A percentile compares a stretch with the other conserved stretches of the same genome.
Evolutionary conservation across 768 basidiomycete species (phyloP).

Genomic region (Podaxis rugospora): DNA sequence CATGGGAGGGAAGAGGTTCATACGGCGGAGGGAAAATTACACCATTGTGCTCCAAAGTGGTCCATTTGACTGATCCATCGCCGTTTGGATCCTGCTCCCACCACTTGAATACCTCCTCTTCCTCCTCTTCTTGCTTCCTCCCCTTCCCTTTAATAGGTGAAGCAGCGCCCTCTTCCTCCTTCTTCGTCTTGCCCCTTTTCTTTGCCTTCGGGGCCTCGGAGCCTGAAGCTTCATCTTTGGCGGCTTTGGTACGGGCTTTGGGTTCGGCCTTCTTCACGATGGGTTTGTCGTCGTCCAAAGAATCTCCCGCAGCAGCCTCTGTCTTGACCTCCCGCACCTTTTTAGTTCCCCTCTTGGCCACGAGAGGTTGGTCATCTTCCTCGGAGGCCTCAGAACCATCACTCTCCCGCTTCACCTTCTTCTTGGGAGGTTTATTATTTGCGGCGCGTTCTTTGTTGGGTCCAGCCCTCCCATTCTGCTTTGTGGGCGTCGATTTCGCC

Average conservation of each 20-base stretch:
- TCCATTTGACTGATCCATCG: conserved; percentile 86
- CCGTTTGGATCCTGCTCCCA: conserved; percentile 76
- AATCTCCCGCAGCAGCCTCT: conserved; percentile 45
- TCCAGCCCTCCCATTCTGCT: conserved; percentile 37
- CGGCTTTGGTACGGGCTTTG: conserved; percentile 43
- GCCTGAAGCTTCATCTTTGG: conserved; percentile 48
- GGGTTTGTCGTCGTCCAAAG: conserved; percentile 32
- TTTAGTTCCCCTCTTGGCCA: conserved; percentile 30
- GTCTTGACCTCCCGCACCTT: conserved; percentile 45
- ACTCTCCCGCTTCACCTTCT: conserved; percentile 56
- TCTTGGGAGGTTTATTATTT: conserved; percentile 52
- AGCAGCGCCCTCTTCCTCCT: conserved; percentile 34
- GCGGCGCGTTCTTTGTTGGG: conserved; percentile 34
- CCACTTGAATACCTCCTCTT: conserved; percentile 76
- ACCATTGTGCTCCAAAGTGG: conserved; percentile 90
- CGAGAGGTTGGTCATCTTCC: conserved; percentile 32
- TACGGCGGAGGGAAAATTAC: conserved; percentile 97
- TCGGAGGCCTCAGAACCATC: conserved; percentile 28
- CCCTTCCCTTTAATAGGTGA: conserved; percentile 22
- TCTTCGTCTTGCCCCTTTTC: conserved; percentile 41
- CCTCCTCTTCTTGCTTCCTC: conserved; percentile 59
- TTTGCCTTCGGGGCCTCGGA: conserved; percentile 40
- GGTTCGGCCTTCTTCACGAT: conserved; percentile 37
- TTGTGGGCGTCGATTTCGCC: conserved; percentile 6
- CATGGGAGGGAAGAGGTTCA: conserved; percentile 69